Evolutionary conservation across 179 eudicot genomes (phyloP), one percentile per base, ranked within the genome.

Genomic region (Kewa caespitosa): DNA sequence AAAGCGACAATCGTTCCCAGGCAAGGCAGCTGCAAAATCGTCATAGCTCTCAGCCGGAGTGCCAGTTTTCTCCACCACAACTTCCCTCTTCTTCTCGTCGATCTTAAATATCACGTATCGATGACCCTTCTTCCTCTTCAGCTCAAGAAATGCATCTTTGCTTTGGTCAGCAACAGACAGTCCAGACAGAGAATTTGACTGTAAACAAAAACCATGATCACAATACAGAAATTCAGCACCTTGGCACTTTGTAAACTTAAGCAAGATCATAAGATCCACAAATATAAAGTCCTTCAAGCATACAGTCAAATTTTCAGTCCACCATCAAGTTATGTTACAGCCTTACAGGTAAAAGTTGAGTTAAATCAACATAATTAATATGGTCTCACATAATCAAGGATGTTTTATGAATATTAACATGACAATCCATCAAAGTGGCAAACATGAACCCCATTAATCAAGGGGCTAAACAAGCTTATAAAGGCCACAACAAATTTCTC

Each of bases 41-140:
- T 84, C 83, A 30, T 86, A 84, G 78, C 76, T 84, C 77, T 84
- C 84, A 60, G 83, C 62, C 6, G 89, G 84, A 70, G 69, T 57
- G n/a, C 87, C 89, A 38, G 83, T 86, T 69, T 84, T 86, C 68
- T 84, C 89, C 18, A 86, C 86, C 46, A 84, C 76, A 41, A 86
- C 81, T 73, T 84, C 87, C 57, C 31, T 80, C 41, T 78, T 84
- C 76, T 80, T 86, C 84, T 86, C 87, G 37, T 84, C 89, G 13
- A 86, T 84, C 79, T 78, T 86, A 54, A 78, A 86, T 39, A 84
- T 73, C 78, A 86, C 87, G 20, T 86, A 82, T 1, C 89, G 81
- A 74, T 82, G 76, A 46, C 59, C 81, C 57, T 82, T 86, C 76
- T 86, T 83, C 76, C 89, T 76, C 77, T 86, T 78, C 36, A 86